Conservation (phyloP, 2,329 filamentous ascomycete genomes). For the Raffaelea arxii region DNA sequence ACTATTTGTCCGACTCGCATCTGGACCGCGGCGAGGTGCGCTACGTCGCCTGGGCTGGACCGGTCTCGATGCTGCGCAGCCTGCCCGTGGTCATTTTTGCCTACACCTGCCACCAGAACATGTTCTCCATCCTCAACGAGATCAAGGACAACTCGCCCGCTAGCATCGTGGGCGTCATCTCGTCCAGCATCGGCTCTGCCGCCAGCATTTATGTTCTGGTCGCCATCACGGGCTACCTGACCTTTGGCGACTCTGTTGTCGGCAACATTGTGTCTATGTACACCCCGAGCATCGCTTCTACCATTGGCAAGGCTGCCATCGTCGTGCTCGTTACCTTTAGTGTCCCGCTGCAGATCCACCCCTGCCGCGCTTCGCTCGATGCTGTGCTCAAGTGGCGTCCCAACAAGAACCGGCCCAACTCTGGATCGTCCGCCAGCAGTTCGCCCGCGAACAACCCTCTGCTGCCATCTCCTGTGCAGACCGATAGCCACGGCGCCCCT, state of each 20-base stretch:
- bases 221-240: conserved; percentile 89
- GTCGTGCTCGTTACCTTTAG: conserved; percentile 95
- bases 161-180: conserved; percentile 69
- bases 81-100: conserved; percentile 96
- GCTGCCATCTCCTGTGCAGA: conserved; percentile 24
- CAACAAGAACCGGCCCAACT: conserved; percentile 16
- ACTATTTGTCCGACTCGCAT: conserved; percentile 74
- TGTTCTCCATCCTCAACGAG: conserved; percentile 98
- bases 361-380: conserved; percentile 88
- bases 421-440: conserved; percentile 23
- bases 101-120: conserved; percentile 99
- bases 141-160: conserved; percentile 72
- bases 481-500: conserved; percentile 41
- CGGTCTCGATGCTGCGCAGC: conserved; percentile 69
- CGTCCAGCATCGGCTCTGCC: conserved; percentile 79
- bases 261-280: conserved; percentile 96
- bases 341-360: conserved; percentile 90
- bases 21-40: conserved; percentile 63
- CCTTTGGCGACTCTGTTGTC: conserved; percentile 79
- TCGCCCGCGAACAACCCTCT: conserved; percentile 33
- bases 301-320: conserved; percentile 89
- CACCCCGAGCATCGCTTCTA: conserved; percentile 67
- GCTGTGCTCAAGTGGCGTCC: conserved; percentile 92
- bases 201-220: conserved; percentile 81
- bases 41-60: conserved; percentile 67